phyloP scores from a whole-genome alignment of 2,329 filamentous ascomycete genomes.

The Graphiopsis chlorocephala region DNA sequence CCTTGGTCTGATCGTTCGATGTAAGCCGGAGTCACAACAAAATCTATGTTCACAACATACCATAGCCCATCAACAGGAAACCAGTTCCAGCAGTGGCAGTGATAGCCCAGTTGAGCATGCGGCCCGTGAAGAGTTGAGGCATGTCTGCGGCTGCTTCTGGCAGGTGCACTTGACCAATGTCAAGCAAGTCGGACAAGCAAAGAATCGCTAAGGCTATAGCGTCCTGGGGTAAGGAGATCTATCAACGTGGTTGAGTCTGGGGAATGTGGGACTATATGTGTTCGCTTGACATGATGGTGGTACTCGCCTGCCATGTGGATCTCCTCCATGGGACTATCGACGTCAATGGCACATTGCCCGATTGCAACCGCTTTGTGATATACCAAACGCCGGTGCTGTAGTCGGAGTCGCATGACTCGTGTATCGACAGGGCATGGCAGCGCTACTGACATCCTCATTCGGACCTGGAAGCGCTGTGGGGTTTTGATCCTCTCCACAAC shows the following conservation, averaged over 20 bases:
- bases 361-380: neutral
- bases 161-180: neutral
- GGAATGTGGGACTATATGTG: constrained; percentile 13
- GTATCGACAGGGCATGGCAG: neutral
- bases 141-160: neutral
- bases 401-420: neutral
- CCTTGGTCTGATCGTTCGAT: constrained; percentile 22
- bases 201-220: neutral
- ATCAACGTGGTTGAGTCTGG: constrained; percentile 2
- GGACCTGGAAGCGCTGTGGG: neutral
- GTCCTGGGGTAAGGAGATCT: neutral
- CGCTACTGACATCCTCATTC: neutral
- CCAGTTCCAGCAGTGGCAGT: constrained; percentile 16
- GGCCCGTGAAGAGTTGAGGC: constrained; percentile 16
- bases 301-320: neutral
- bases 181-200: neutral
- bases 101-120: constrained; percentile 17
- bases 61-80: constrained; percentile 19
- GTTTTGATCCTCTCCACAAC: neutral
- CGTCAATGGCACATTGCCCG: neutral
- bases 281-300: neutral
- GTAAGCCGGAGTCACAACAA: neutral
- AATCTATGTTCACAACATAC: constrained; percentile 1
- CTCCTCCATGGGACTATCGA: neutral
- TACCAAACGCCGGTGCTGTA: neutral